phyloP scores from a whole-genome alignment of 768 basidiomycete species.

The Lactarius hengduanensis region DNA sequence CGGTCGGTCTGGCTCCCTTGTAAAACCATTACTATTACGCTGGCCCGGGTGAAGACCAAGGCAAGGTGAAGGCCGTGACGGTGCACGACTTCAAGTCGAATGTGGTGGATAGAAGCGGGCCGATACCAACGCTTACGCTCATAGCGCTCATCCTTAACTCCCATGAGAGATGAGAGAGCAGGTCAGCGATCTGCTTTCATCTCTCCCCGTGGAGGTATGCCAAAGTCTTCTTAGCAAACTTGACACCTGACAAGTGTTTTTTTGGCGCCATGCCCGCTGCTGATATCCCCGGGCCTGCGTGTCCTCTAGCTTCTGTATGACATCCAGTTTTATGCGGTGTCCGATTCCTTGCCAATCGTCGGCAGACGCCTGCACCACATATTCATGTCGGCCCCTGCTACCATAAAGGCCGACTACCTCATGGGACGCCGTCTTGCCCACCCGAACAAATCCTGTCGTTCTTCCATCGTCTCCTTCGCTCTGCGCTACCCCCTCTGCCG shows the following conservation, averaged over 20 bases:
- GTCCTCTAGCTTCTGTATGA: slow-evolving; percentile 67
- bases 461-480: slow-evolving; percentile 41
- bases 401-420: slow-evolving; percentile 69
- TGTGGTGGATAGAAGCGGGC: too few species aligned
- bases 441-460: not conserved
- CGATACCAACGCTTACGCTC: not conserved
- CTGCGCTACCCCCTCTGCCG: slow-evolving; percentile 56
- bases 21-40: not conserved
- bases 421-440: slow-evolving; percentile 35
- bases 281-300: not conserved
- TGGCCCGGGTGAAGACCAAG: too few species aligned
- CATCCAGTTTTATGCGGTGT: slow-evolving; percentile 69
- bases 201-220: slow-evolving; percentile 19
- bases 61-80: too few species aligned
- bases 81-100: too few species aligned
- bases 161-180: not conserved
- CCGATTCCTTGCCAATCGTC: slow-evolving; percentile 57
- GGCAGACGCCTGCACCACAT: slow-evolving; percentile 53
- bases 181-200: slow-evolving; percentile 5
- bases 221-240: not conserved
- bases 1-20: not conserved
- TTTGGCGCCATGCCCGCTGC: not conserved
- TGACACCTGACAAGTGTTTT: not conserved
- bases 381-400: slow-evolving; percentile 54
- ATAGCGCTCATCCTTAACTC: not conserved